Percentiles rank a stretch among this genome's conserved stretches.
Conservation (phyloP, 1,284 basidiomycete genomes). For the Malassezia globosa region DNA sequence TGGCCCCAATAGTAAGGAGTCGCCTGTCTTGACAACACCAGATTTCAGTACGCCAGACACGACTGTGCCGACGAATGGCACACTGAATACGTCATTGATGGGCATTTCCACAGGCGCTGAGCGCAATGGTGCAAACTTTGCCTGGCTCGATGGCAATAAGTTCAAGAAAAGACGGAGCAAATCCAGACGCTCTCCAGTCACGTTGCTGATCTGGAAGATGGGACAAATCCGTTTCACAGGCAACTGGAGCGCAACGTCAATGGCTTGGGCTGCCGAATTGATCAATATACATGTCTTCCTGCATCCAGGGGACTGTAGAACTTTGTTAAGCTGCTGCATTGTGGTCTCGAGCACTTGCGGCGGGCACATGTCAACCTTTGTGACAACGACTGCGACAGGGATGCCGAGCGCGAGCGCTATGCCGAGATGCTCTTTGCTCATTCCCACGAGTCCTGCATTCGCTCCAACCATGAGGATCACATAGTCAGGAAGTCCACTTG, state of each 20-base stretch:
- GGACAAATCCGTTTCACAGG: conserved; percentile 60
- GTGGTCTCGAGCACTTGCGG: conserved; percentile 79
- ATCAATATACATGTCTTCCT: conserved; percentile 41
- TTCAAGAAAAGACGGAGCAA: conserved; percentile 50
- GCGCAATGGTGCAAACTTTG: conserved; percentile 52
- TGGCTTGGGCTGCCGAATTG: conserved; percentile 24
- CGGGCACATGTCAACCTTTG: conserved; percentile 98
- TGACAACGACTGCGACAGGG: conserved; percentile 84
- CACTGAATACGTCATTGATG: conserved; percentile 52
- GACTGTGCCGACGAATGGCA: conserved; percentile 88
- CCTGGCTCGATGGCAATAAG: conserved; percentile 35
- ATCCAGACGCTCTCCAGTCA: conserved; percentile 81
- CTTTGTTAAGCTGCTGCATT: conserved; percentile 80
- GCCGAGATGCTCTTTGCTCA: conserved; percentile 86
- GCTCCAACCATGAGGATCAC: conserved; percentile 91
- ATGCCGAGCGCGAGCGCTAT: conserved; percentile 86
- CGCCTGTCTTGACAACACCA: conserved; percentile 48
- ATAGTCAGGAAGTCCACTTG: conserved; percentile 85
- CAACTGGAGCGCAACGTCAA: conserved; percentile 35
- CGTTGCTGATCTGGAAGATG: conserved; percentile 86
- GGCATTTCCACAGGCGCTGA: conserved; percentile 61
- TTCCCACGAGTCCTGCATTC: conserved; percentile 86
- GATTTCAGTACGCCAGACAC: conserved; percentile 72
- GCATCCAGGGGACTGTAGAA: conserved; percentile 85
- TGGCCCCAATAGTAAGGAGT: conserved; percentile 74